These are phyloP conservation scores for Plasmodiophora brassicae DNA, from an alignment of 208 protist genomes.

Conservation along the genomic window DNA sequence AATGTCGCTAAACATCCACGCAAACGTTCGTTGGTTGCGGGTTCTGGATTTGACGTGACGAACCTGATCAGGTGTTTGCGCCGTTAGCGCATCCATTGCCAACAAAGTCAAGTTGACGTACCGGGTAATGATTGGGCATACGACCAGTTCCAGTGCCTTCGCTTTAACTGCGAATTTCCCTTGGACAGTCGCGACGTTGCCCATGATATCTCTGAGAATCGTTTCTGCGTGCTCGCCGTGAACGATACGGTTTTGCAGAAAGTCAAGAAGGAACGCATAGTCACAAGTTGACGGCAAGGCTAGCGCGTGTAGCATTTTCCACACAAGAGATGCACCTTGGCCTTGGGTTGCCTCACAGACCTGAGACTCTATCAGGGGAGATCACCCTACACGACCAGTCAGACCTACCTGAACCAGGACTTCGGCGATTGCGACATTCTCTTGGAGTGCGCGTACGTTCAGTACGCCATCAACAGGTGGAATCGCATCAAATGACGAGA, in stretches of 20 bases:
- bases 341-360: neutral
- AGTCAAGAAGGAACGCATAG: conserved; percentile 62
- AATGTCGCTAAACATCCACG: too few species aligned
- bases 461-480: too few species aligned
- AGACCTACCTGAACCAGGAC: too few species aligned
- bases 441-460: too few species aligned
- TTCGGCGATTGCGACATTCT: too few species aligned
- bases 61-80: too few species aligned
- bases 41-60: too few species aligned
- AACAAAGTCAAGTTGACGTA: neutral
- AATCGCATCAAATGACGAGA: too few species aligned
- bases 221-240: neutral
- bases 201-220: neutral
- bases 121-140: conserved; percentile 61
- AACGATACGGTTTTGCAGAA: conserved; percentile 55
- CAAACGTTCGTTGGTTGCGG: too few species aligned
- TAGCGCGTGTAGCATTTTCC: conserved; percentile 61
- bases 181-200: neutral
- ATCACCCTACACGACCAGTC: neutral
- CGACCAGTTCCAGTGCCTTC: conserved; percentile 64
- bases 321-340: conserved; percentile 45
- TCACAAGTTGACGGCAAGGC: conserved; percentile 49
- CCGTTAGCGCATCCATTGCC: too few species aligned
- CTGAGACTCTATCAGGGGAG: neutral
- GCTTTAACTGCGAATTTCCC: conserved; percentile 55